phyloP scores from a whole-genome alignment of 2,329 filamentous ascomycete species.

The Fonsecaea pedrosoi region DNA sequence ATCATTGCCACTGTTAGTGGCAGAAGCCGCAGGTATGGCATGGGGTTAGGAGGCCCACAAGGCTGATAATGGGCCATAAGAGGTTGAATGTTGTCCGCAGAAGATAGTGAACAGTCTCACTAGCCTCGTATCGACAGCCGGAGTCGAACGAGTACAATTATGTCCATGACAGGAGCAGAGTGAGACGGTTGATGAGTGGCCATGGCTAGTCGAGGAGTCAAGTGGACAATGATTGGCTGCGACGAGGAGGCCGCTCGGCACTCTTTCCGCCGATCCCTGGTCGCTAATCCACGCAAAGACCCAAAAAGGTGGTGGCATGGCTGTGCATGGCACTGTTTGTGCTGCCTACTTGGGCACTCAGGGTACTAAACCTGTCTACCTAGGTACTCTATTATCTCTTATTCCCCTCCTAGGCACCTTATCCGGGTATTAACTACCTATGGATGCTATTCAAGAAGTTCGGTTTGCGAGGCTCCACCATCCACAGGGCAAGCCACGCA shows the following conservation, averaged over 20 bases:
- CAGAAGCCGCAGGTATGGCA: background rate
- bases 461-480: constrained; percentile 27
- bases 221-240: constrained; percentile 27
- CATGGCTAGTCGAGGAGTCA: constrained; percentile 29
- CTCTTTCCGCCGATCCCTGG: constrained; percentile 15
- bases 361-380: background rate
- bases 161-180: constrained; percentile 9
- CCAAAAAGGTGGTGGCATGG: constrained; percentile 1
- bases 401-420: constrained; percentile 1
- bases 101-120: constrained; percentile 9
- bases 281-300: constrained; percentile 3
- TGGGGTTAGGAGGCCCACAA: background rate
- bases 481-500: constrained; percentile 20
- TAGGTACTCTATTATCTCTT: background rate
- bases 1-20: background rate
- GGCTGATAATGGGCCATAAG: constrained; percentile 22
- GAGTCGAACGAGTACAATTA: constrained; percentile 36
- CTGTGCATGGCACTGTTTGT: background rate
- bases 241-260: constrained; percentile 15
- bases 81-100: background rate
- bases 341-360: background rate
- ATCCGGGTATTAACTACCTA: constrained; percentile 1
- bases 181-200: constrained; percentile 24
- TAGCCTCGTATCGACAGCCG: constrained; percentile 13
- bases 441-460: background rate